Evolutionary conservation across 2,329 filamentous ascomycete species (phyloP), one percentile per base, ranked within the genome.

Genomic region (Fusarium torulosum): DNA sequence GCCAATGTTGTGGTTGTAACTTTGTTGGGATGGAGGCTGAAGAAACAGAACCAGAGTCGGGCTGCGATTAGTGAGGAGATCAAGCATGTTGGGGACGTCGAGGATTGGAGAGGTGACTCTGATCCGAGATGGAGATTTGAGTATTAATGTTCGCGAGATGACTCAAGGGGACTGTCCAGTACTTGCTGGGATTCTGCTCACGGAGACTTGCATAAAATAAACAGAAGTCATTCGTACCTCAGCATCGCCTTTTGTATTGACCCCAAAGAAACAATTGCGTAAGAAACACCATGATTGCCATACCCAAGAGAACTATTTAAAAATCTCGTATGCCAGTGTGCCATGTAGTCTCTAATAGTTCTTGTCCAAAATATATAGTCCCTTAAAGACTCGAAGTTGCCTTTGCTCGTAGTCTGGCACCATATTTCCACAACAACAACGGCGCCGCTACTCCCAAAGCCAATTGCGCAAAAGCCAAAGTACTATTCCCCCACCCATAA

Each of bases 111-210:
- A 49, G 89, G 88, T 3, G 90, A 91, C 74, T 82, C 83, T 7
- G 89, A 92, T 75, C 80, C 84, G 0, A 81, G 88, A 63, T 92
- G 89, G 88, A 79, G 89, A n/a, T 91, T 90, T 58, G 84, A 88
- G 75, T 86, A 83, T 37, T 60, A 5, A 38, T 1, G 17, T 7
- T 7, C 13, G 14, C 29, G 13, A 33, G 14, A 33, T 33, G 10
- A 33, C 29, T 33, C 5, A 7, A 33, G 6, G 7, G 7, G 29
- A 33, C 13, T 15, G 29, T 14, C 13, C 14, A 6, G 14, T 6
- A 15, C 2, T 7, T 33, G 11, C 13, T 11, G 29, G 20, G 13
- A 20, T 43, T 7, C 4, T 25, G 7, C 23, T 25, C 23, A 9
- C 23, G 9, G 11, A 11, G 10, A 9, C 4, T 11, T 11, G 3